Evolutionary conservation across 2,329 filamentous ascomycete genomes (phyloP).

Genomic region (Phialemonium atrogriseum): DNA sequence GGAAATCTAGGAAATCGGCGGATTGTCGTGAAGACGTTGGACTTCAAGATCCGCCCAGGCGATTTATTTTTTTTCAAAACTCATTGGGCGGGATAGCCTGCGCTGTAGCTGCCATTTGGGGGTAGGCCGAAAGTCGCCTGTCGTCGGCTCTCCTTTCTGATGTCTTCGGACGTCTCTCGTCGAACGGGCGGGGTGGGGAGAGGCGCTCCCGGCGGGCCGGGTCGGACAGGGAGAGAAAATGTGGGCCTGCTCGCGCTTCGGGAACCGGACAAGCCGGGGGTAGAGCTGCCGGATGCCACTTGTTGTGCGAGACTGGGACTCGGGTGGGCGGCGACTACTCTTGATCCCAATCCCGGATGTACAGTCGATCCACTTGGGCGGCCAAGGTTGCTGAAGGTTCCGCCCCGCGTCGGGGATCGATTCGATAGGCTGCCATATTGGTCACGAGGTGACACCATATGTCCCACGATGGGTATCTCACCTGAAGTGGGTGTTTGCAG

Average conservation of each 20-base stretch:
- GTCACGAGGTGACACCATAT: slow-evolving; percentile 47
- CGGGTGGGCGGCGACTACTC: slow-evolving; percentile 43
- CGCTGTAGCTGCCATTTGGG: slow-evolving; percentile 27
- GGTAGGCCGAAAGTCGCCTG: slow-evolving; percentile 45
- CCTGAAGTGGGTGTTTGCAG: slow-evolving; percentile 60
- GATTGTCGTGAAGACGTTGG: no score
- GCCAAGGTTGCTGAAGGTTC: slow-evolving; percentile 37
- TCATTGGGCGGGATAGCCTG: slow-evolving; percentile 7
- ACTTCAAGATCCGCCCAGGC: slow-evolving; percentile 9
- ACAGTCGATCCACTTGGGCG: slow-evolving; percentile 32
- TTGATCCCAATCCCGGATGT: slow-evolving; percentile 45
- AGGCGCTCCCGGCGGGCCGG: slow-evolving; percentile 49
- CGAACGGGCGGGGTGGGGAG: slow-evolving; percentile 53
- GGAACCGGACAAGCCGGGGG: slow-evolving; percentile 20
- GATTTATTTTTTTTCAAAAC: slow-evolving; percentile 4
- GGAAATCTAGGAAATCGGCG: slow-evolving; percentile 1
- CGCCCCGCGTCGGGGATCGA: slow-evolving; percentile 48
- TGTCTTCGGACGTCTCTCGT: slow-evolving; percentile 47
- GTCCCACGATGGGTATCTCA: slow-evolving; percentile 59
- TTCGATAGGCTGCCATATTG: slow-evolving; percentile 33
- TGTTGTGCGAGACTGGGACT: slow-evolving; percentile 38
- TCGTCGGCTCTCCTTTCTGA: slow-evolving; percentile 17
- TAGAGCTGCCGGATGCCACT: slow-evolving; percentile 10
- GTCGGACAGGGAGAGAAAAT: slow-evolving; percentile 57
- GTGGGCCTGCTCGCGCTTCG: slow-evolving; percentile 38